Base-by-base conservation (phyloP, 2,329 filamentous ascomycete genomes). In the Exophiala xenobiotica region DNA sequence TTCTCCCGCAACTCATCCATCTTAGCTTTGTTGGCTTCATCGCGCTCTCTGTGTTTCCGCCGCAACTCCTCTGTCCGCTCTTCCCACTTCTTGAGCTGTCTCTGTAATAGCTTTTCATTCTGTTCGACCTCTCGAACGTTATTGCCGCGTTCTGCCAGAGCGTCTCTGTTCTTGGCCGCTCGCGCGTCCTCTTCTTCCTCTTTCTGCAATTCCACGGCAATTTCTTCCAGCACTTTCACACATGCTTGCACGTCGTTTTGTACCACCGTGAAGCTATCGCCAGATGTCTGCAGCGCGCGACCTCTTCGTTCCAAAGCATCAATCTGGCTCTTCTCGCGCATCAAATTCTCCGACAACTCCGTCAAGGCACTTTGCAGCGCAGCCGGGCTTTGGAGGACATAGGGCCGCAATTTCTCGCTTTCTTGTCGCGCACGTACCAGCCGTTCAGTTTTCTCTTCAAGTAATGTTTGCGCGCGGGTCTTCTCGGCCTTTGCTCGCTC, bases 121-220 rank as follows among this genome's bases (percentile, higher is more conserved):
- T 92, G 81, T 69, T 97, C 93, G 3, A 97, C 88, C 68, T 97
- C 91, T 55, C 89, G 83, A 14, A 95, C 90, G 63, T 89, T 95
- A 62, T 93, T 95, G 41, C 87, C 87, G 51, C 90, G 82, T 67
- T 96, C 91, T 1, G 88, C 86, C 4, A 99, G 81, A 1, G 89
- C 88, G 61, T 99, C 93, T 49, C 87, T 80, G 66, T 96, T 92
- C 65, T 85, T 83, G 7, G 85, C 79, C 49, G 91, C 92, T 55
- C 87, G 83, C 6, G 84, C 80, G 61, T 88, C 82, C 68, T 96
- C 91, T 52, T 97, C 91, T 39, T 97, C 92, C 70, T 97, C 92
- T 68, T 92, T 95, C 39, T 83, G 75, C 3, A 99, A 73, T 67
- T 97, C 93, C n/a, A 76, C 74, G 2, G 87, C 79, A 16, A 96